These are phyloP conservation scores for Hysterium pulicare DNA, from an alignment of 2,329 filamentous ascomycete species.

Conservation along the genomic window DNA sequence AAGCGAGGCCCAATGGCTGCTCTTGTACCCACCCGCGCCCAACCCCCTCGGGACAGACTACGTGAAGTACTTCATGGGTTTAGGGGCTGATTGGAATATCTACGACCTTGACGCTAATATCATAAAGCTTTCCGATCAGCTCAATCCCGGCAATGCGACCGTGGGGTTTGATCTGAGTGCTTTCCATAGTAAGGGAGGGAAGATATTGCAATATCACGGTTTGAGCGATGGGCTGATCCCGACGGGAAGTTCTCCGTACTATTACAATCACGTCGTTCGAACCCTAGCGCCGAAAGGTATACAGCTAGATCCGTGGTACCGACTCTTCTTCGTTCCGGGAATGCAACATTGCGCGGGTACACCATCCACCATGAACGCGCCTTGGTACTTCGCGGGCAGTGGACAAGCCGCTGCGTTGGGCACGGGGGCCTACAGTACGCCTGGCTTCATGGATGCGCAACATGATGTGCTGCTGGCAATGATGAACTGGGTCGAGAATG, in stretches of 20 bases:
- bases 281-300: constrained; percentile 33
- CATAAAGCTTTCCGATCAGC: constrained; percentile 36
- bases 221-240: constrained; percentile 48
- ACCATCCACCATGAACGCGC: constrained; percentile 33
- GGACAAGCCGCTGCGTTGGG: constrained; percentile 27
- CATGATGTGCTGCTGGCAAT: constrained; percentile 36
- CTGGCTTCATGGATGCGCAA: constrained; percentile 17
- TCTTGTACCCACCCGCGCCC: constrained; percentile 37
- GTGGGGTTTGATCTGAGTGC: constrained; percentile 48
- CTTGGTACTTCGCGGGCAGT: constrained; percentile 46
- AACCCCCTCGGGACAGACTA: constrained; percentile 37
- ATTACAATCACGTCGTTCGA: constrained; percentile 45
- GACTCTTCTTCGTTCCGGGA: constrained; percentile 44
- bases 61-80: constrained; percentile 42
- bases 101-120: constrained; percentile 39
- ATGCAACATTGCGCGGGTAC: constrained; percentile 44
- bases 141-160: constrained; percentile 49
- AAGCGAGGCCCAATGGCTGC: constrained; percentile 36
- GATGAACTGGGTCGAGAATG: constrained; percentile 39
- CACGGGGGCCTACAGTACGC: constrained; percentile 9
- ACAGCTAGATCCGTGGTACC: constrained; percentile 40
- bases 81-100: constrained; percentile 38
- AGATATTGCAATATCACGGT: constrained; percentile 43
- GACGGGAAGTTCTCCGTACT: constrained; percentile 51
- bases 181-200: constrained; percentile 43